Evolutionary conservation across 345 rosid genomes (phyloP).

Genomic region (Murraya koenigii): DNA sequence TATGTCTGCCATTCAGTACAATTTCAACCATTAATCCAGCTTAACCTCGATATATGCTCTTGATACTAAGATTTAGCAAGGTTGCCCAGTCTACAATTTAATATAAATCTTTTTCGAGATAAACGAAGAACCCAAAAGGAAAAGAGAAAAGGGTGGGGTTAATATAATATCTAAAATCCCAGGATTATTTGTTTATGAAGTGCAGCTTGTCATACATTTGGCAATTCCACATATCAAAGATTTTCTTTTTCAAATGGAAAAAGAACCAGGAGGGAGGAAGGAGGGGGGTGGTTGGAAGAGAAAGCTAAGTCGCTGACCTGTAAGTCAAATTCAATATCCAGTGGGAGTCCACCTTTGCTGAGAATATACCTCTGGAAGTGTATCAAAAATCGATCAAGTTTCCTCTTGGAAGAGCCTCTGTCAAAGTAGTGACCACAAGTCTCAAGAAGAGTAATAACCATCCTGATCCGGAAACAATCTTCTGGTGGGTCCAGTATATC

Average conservation of each 20-base stretch:
- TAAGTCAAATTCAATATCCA: constrained; percentile 93
- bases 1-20: background rate
- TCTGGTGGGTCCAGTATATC: constrained; percentile 91
- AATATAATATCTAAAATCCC: background rate
- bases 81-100: background rate
- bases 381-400: constrained; percentile 85
- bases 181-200: background rate
- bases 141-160: background rate
- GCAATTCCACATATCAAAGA: background rate
- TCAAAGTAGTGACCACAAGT: constrained; percentile 98
- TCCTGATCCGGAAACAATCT: constrained; percentile 94
- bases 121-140: background rate
- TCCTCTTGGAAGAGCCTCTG: constrained; percentile 96
- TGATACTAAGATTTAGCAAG: background rate
- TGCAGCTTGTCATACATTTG: background rate
- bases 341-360: constrained; percentile 75
- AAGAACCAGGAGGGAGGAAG: fast-evolving
- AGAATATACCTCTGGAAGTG: constrained; percentile 95
- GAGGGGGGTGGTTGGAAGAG: no score
- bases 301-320: constrained; percentile 55
- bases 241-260: background rate
- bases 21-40: background rate
- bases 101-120: background rate
- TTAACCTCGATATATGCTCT: background rate
- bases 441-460: constrained; percentile 90